Base-by-base conservation (phyloP, 345 rosid genomes). In the Syzygium grande region DNA sequence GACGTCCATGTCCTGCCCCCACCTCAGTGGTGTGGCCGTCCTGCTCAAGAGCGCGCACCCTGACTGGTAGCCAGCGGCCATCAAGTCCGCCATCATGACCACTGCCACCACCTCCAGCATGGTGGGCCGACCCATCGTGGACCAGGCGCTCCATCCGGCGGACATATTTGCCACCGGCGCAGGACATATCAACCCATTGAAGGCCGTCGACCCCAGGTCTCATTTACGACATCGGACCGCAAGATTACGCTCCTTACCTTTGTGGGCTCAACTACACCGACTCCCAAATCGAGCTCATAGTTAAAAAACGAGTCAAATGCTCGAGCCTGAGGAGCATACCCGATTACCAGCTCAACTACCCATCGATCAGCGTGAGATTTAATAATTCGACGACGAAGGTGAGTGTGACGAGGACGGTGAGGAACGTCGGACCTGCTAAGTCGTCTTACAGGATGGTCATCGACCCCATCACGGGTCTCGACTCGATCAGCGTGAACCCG, bases 171-270 rank as follows among this genome's bases (percentile, higher is more conserved):
- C 93, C 79, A 89, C 68, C 30, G 99, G 99, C 51, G 92, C 95
- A 15, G 98, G 96, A 16, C 93, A 94, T 22, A 93, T 93, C n/a
- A 93, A 94, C 87, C 94, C 97, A 21, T 91, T 92, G 15, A 90
- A 87, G 46, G 98, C 98, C n/a, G 88, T 90, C 52, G 90, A 91
- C 43, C 96, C n/a, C 96, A 2, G 97, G 97, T 68, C 90, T 96
- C 8, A 80, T 96, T 11, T 93, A 95, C 86, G 97, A 95, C 65
- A 91, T 95, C 65, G 86, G 88, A 17, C 89, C 93, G 0, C 65
- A 91, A n/a, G 94, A 93, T 55, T 93, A 95, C 52, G 85, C 92
- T 29, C 93, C 89, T 21, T 91, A 91, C 87, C 86, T 94, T 7
- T 95, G 95, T 19, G 90, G 93, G 11, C 89, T 86, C 59, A 90